Percentiles rank a stretch among this genome's conserved stretches.
Evolutionary conservation across 2,329 filamentous ascomycete genomes (phyloP).

Genomic region (Dactylellina sp.): DNA sequence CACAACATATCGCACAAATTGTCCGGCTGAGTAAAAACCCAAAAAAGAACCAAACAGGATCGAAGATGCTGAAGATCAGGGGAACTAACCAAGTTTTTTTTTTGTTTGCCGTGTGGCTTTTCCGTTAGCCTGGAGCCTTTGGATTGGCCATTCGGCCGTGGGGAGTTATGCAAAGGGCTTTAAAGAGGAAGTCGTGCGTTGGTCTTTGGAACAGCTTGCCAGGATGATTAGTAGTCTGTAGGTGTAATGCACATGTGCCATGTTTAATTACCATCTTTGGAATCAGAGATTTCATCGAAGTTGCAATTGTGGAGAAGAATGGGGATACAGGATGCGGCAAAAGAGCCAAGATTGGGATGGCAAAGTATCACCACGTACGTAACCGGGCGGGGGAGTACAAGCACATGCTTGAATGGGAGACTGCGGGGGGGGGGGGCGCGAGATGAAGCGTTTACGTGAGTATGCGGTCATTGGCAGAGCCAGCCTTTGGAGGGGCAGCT

Average conservation of each 20-base stretch:
- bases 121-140: neutral
- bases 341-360: neutral
- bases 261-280: neutral
- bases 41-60: neutral
- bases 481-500: too few relatives aligned
- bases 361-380: conserved; percentile 14
- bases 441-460: conserved; percentile 36
- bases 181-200: too few relatives aligned
- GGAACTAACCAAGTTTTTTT: conserved; percentile 3
- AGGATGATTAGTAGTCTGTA: too few relatives aligned
- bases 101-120: neutral
- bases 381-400: neutral
- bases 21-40: neutral
- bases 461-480: conserved; percentile 51
- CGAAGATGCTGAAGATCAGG: conserved; percentile 24
- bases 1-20: too few relatives aligned
- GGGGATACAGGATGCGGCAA: conserved; percentile 32
- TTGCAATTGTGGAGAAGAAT: too few relatives aligned
- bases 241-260: conserved; percentile 5
- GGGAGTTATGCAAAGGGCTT: neutral
- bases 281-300: conserved; percentile 19
- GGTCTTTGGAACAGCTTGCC: too few relatives aligned
- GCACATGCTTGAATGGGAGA: neutral
- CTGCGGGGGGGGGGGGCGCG: neutral
- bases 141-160: neutral